phyloP scores from a whole-genome alignment of 1,284 basidiomycete genomes.

The Boletus sp. region DNA sequence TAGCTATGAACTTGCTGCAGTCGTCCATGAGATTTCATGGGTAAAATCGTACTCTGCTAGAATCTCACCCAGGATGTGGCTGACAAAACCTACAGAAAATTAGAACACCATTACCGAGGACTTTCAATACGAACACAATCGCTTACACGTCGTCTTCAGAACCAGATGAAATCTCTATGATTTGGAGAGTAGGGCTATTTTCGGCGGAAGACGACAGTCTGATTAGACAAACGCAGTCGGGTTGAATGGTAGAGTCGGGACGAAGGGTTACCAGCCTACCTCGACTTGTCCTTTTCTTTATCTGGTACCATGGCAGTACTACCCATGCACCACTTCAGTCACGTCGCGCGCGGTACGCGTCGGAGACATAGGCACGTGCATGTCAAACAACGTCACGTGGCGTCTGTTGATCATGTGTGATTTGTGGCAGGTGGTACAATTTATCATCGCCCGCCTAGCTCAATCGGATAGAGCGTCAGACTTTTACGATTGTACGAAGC shows the following conservation, averaged over 20 bases:
- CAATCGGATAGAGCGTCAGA: slow-evolving; percentile 88
- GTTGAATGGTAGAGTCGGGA: not conserved
- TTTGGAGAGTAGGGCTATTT: slow-evolving; percentile 18
- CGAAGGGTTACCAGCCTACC: slow-evolving; percentile 10
- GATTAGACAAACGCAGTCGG: not conserved
- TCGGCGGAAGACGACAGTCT: not conserved
- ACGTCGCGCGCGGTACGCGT: slow-evolving; percentile 4
- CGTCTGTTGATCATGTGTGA: accelerated
- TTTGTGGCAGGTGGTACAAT: not conserved
- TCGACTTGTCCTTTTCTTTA: slow-evolving; percentile 1
- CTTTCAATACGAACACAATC: not conserved
- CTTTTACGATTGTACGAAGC: slow-evolving; percentile 40
- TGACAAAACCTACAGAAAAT: slow-evolving; percentile 11
- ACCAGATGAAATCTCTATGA: slow-evolving; percentile 57
- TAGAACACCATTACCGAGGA: not conserved
- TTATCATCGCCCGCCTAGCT: slow-evolving; percentile 72
- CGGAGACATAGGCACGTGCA: slow-evolving; percentile 13
- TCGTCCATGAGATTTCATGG: not conserved
- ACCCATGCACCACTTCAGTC: not conserved
- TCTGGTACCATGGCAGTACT: slow-evolving; percentile 10
- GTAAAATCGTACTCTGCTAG: not conserved
- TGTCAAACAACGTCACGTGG: slow-evolving; percentile 19
- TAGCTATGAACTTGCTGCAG: slow-evolving; percentile 7
- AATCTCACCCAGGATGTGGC: slow-evolving; percentile 13
- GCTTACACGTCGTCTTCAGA: slow-evolving; percentile 41